A percentile compares a stretch with the other conserved stretches of the same genome.
phyloP scores from a whole-genome alignment of 2,329 filamentous ascomycete genomes.

The Penicillium glabrum region DNA sequence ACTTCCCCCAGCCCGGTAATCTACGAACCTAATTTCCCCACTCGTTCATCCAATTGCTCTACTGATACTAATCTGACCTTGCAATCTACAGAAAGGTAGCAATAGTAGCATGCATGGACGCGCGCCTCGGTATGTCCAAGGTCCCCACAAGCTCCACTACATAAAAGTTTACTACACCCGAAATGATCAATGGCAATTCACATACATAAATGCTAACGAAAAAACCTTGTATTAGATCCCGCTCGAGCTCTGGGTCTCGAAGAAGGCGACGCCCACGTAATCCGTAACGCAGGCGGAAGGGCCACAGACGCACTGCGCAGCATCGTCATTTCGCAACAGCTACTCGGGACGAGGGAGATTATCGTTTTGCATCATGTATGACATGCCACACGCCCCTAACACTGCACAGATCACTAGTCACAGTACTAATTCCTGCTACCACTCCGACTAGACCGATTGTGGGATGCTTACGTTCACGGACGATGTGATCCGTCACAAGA shows the following conservation, averaged over 20 bases:
- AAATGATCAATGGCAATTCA: not conserved
- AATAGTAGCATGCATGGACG: conserved; percentile 80
- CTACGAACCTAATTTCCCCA: not conserved
- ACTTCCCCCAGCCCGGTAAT: conserved; percentile 64
- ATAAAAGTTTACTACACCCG: too few species aligned
- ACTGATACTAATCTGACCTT: not conserved
- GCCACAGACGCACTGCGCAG: conserved; percentile 70
- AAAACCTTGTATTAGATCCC: conserved; percentile 50
- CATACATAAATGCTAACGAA: not conserved
- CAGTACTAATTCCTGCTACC: not conserved
- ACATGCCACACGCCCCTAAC: not conserved
- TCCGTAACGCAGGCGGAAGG: conserved; percentile 70
- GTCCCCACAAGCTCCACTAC: not conserved
- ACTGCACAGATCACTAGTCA: too few species aligned
- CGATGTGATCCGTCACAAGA: conserved; percentile 60
- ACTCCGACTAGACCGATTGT: conserved; percentile 55
- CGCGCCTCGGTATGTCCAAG: conserved; percentile 47
- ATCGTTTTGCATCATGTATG: conserved; percentile 55
- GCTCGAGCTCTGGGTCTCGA: conserved; percentile 67
- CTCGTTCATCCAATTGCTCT: not conserved
- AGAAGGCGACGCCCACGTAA: conserved; percentile 75
- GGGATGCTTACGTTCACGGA: conserved; percentile 70
- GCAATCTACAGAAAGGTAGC: conserved; percentile 17
- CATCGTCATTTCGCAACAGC: conserved; percentile 75
- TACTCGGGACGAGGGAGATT: conserved; percentile 74